Evolutionary conservation across 805 yeast species (phyloP).

Genomic region (Limtongozyma cylindracea): DNA sequence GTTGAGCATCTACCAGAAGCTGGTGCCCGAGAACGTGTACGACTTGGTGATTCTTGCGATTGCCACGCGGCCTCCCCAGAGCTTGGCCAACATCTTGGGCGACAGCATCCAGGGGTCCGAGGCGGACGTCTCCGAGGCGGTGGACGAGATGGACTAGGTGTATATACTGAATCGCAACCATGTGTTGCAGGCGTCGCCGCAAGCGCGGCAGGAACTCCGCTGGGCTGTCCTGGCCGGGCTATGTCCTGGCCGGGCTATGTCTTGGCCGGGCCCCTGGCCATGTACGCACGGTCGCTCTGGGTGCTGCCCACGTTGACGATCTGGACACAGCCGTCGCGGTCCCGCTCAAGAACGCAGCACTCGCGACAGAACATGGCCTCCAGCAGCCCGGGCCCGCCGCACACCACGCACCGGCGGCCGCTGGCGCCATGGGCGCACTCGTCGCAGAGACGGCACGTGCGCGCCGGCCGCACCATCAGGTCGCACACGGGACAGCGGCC

Average conservation of each 20-base stretch:
- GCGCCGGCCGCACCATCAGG: slow-evolving; percentile 49
- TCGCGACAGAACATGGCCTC: slow-evolving; percentile 64
- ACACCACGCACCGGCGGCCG: slow-evolving; percentile 47
- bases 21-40: slow-evolving; percentile 60
- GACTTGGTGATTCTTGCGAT: slow-evolving; percentile 74
- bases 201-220: too few species aligned
- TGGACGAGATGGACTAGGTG: too few species aligned
- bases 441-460: slow-evolving; percentile 50
- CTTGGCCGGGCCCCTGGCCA: too few species aligned
- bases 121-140: too few species aligned
- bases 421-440: slow-evolving; percentile 60
- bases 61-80: slow-evolving; percentile 68
- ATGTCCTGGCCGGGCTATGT: too few species aligned
- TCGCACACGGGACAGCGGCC: slow-evolving; percentile 86
- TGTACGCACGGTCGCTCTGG: slow-evolving; percentile 37
- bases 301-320: slow-evolving; percentile 63
- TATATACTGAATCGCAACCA: too few species aligned
- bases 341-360: slow-evolving; percentile 56
- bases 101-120: too few species aligned
- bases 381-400: slow-evolving; percentile 33
- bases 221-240: too few species aligned
- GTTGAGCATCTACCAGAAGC: slow-evolving; percentile 70
- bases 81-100: too few species aligned
- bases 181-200: too few species aligned
- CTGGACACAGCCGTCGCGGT: slow-evolving; percentile 84